Conservation (phyloP, 106 monocot species). For the Dioscorea zingiberensis region DNA sequence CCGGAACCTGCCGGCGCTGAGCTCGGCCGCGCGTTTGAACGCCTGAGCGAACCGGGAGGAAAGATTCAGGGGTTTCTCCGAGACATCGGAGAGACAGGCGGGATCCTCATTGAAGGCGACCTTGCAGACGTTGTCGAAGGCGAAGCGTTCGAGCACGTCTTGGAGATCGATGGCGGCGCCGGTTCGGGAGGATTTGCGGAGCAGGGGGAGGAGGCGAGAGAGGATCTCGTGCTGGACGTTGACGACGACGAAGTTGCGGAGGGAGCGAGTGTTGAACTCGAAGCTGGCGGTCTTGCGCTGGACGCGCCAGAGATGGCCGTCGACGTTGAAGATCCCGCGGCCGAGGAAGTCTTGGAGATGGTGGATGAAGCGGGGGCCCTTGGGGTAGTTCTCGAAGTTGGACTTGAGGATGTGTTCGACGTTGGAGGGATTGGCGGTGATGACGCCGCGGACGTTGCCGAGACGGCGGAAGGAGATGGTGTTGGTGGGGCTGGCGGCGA, state of each 20-base stretch:
- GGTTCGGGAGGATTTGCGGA: not conserved
- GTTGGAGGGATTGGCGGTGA: slow-evolving; percentile 30
- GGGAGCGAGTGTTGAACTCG: slow-evolving; percentile 22
- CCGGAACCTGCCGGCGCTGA: slow-evolving; percentile 30
- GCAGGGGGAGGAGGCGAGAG: slow-evolving; percentile 18
- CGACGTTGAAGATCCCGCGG: slow-evolving; percentile 32
- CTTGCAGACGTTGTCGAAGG: slow-evolving; percentile 32
- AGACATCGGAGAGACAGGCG: not conserved
- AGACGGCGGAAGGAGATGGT: slow-evolving; percentile 22
- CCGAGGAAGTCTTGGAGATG: slow-evolving; percentile 16
- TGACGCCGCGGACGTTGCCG: slow-evolving; percentile 12
- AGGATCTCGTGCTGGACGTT: slow-evolving; percentile 9
- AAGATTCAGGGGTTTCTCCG: not conserved
- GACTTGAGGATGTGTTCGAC: slow-evolving; percentile 24
- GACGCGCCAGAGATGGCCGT: slow-evolving; percentile 3
- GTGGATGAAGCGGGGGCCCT: not conserved
- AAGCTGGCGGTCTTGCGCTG: slow-evolving; percentile 23
- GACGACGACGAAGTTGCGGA: slow-evolving; percentile 16
- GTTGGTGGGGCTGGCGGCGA: slow-evolving; percentile 19
- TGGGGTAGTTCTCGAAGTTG: slow-evolving; percentile 23
- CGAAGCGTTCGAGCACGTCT: slow-evolving; percentile 21
- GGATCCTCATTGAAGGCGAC: slow-evolving; percentile 26
- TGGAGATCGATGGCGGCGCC: slow-evolving; percentile 17
- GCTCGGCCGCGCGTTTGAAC: slow-evolving; percentile 12
- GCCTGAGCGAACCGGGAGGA: slow-evolving; percentile 11